phyloP scores from a whole-genome alignment of 805 yeast genomes.

The Lipomyces starkeyi region DNA sequence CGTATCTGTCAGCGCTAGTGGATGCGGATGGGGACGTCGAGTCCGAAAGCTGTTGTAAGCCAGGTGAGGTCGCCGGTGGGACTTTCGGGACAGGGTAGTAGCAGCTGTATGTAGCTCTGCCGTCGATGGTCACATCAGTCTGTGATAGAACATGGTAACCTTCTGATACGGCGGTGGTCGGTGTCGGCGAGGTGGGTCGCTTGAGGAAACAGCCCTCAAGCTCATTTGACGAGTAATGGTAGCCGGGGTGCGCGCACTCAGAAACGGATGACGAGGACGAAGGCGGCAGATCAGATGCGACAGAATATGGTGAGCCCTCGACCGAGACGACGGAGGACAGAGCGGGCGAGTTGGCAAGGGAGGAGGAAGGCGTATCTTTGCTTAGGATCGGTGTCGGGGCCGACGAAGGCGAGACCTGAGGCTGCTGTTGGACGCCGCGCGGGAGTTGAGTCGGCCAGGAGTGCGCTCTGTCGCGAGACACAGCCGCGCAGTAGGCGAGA shows the following conservation, averaged over 20 bases:
- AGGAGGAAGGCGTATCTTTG: background rate
- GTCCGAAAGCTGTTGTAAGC: background rate
- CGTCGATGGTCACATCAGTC: background rate
- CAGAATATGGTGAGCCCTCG: slow-evolving; percentile 8
- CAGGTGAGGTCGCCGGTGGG: background rate
- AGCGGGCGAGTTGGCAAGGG: background rate
- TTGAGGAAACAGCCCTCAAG: background rate
- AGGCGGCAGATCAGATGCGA: slow-evolving; percentile 8
- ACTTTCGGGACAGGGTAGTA: background rate
- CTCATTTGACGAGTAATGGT: no score
- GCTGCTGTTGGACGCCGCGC: slow-evolving; percentile 1
- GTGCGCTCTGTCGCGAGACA: background rate
- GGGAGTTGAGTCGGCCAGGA: background rate
- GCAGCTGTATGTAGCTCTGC: background rate
- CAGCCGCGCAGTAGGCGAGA: background rate
- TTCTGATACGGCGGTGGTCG: background rate
- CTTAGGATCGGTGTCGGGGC: background rate
- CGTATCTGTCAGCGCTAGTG: slow-evolving; percentile 39
- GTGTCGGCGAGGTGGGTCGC: background rate
- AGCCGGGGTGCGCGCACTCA: no score
- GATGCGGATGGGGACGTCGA: slow-evolving; percentile 10
- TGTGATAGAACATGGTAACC: background rate
- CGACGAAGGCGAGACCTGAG: background rate
- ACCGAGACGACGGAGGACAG: slow-evolving; percentile 6
- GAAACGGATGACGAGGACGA: background rate